These are phyloP conservation scores for Arthrobotrys sphaeroides DNA, from an alignment of 2,329 filamentous ascomycete species.

Conservation along the genomic window DNA sequence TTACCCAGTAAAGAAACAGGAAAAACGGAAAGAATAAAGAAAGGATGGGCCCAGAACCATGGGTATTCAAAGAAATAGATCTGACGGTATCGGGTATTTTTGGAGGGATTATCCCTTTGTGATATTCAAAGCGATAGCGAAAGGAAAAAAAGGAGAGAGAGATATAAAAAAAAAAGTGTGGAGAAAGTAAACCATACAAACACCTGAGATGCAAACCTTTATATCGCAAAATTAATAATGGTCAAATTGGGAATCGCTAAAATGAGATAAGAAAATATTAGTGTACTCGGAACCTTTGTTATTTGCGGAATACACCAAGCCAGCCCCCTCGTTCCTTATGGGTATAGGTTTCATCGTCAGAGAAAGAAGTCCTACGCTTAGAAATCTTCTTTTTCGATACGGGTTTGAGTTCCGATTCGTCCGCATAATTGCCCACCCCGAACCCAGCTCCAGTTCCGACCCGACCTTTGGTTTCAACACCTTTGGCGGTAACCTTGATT, in stretches of 20 bases:
- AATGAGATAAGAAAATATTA: slow-evolving; percentile 26
- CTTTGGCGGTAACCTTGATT: slow-evolving; percentile 48
- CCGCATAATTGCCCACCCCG: slow-evolving; percentile 48
- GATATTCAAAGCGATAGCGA: not conserved
- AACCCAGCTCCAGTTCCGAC: slow-evolving; percentile 51
- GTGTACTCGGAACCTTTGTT: slow-evolving; percentile 44
- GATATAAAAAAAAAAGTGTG: slow-evolving; percentile 29
- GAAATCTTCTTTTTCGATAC: slow-evolving; percentile 42
- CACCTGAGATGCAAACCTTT: slow-evolving; percentile 41
- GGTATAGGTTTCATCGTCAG: slow-evolving; percentile 42
- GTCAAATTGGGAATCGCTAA: slow-evolving; percentile 11
- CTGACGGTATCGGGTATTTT: slow-evolving; percentile 31
- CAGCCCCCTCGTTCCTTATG: slow-evolving; percentile 45
- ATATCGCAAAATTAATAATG: not conserved
- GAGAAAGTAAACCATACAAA: slow-evolving; percentile 41
- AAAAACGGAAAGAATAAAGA: not conserved
- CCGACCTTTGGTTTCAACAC: slow-evolving; percentile 44
- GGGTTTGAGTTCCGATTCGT: slow-evolving; percentile 38
- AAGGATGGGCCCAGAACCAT: slow-evolving; percentile 5
- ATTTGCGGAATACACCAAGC: slow-evolving; percentile 49
- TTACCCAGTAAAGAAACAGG: not conserved
- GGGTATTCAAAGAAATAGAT: slow-evolving; percentile 16
- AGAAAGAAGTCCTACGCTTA: slow-evolving; percentile 45
- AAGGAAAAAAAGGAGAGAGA: not conserved
- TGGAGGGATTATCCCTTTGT: not conserved